A percentile compares a stretch with the other conserved stretches of the same genome.
phyloP scores from a whole-genome alignment of 257 asterid species.

The Verbena officinalis region DNA sequence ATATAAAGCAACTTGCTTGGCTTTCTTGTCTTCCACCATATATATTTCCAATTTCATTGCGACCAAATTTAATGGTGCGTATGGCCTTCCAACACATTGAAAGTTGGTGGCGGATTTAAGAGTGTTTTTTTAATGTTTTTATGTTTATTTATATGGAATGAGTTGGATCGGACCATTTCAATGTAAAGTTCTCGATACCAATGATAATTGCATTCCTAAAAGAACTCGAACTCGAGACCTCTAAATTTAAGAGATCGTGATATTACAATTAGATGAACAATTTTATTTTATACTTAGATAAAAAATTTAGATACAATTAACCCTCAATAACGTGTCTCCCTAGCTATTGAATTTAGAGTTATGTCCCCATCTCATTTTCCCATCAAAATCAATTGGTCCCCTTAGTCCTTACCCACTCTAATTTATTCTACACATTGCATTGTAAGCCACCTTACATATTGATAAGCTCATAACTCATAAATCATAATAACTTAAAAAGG shows the following conservation, averaged over 20 bases:
- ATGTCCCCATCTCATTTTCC: constrained; percentile 5
- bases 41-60: background rate
- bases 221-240: too few species aligned
- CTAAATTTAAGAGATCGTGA: too few species aligned
- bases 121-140: too few species aligned
- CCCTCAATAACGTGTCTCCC: background rate
- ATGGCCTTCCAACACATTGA: constrained; percentile 1
- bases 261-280: too few species aligned
- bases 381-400: constrained; percentile 18
- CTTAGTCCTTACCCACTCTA: background rate
- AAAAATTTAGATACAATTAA: too few species aligned
- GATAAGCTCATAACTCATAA: too few species aligned
- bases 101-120: background rate
- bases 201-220: too few species aligned
- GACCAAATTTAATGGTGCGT: background rate
- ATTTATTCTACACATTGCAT: constrained; percentile 8
- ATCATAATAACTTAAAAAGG: background rate
- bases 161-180: too few species aligned
- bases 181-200: too few species aligned
- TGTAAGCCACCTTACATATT: constrained; percentile 3
- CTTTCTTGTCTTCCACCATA: constrained; percentile 31
- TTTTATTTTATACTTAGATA: too few species aligned
- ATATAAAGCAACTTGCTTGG: background rate
- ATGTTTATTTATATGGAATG: too few species aligned
- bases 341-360: background rate